A percentile compares a stretch with the other conserved stretches of the same genome.
These are phyloP conservation scores for Acanthamoeba triangularis DNA, from an alignment of 208 protist genomes.

Conservation along the genomic window DNA sequence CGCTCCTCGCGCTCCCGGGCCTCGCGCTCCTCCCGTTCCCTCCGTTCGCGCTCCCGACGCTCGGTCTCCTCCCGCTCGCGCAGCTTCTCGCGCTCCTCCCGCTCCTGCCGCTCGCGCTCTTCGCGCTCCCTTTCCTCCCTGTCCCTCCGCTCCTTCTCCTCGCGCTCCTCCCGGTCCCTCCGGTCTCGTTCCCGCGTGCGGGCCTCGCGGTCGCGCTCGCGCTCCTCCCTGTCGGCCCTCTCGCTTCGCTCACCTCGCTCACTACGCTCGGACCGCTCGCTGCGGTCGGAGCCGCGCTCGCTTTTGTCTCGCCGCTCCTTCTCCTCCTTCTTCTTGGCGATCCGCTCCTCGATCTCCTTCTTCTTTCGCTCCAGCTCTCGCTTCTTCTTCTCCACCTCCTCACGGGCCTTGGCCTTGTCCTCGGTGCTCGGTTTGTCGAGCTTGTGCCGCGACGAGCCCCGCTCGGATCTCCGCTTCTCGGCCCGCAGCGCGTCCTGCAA, in stretches of 20 bases:
- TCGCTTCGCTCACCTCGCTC: not conserved
- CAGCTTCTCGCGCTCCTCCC: not conserved
- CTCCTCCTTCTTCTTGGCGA: not conserved
- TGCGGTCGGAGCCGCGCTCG: not conserved
- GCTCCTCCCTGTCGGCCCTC: not conserved
- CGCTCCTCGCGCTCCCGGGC: not conserved
- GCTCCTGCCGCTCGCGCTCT: not conserved
- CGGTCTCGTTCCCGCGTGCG: not conserved
- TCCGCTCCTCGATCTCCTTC: constrained; percentile 35
- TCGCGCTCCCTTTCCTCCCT: not conserved
- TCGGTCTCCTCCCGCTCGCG: constrained; percentile 15
- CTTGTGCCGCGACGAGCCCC: constrained; percentile 24
- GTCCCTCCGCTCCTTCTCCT: not conserved
- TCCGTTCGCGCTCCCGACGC: not conserved
- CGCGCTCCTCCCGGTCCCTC: not conserved
- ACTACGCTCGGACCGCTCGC: not conserved
- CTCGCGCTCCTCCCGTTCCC: not conserved
- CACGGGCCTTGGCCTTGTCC: constrained; percentile 4
- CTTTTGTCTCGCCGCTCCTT: not conserved
- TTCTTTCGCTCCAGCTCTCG: constrained; percentile 11
- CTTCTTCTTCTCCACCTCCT: constrained; percentile 38
- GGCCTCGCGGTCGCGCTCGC: not conserved
- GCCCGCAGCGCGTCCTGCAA: constrained; percentile 9
- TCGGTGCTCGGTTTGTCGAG: constrained; percentile 11
- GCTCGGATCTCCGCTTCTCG: constrained; percentile 15